Evolutionary conservation across 2,329 filamentous ascomycete species (phyloP).

Genomic region (Orbilia blumenaviensis): DNA sequence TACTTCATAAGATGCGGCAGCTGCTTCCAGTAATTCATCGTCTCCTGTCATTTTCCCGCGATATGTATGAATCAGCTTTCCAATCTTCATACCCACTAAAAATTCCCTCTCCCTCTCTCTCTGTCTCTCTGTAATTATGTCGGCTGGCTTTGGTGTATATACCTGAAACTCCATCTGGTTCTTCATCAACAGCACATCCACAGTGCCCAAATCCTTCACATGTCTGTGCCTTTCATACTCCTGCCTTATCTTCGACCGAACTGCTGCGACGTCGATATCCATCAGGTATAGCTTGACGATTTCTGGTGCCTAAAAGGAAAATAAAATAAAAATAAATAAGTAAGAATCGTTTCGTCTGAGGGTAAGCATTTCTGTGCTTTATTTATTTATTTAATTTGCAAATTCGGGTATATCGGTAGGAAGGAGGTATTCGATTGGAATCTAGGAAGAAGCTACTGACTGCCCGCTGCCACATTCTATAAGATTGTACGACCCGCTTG

Average conservation of each 20-base stretch:
- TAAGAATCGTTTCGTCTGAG: slow-evolving; percentile 5
- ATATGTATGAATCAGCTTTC: slow-evolving; percentile 61
- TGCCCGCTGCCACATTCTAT: slow-evolving; percentile 94
- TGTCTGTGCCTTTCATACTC: slow-evolving; percentile 97
- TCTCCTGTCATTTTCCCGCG: slow-evolving; percentile 73
- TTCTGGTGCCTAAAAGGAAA: slow-evolving; percentile 83
- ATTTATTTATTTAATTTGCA: neutral
- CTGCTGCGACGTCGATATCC: slow-evolving; percentile 82
- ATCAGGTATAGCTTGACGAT: slow-evolving; percentile 98
- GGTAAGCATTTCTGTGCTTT: neutral
- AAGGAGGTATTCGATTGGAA: neutral
- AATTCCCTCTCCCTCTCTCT: no score
- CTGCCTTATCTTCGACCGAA: slow-evolving; percentile 93
- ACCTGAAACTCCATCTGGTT: slow-evolving; percentile 96
- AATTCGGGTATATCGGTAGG: neutral
- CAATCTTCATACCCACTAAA: slow-evolving; percentile 84
- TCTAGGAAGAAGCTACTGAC: slow-evolving; percentile 72
- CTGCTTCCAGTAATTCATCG: slow-evolving; percentile 99
- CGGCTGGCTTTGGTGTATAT: slow-evolving; percentile 23
- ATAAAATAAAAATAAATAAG: neutral
- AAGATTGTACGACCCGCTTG: slow-evolving; percentile 83
- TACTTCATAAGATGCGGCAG: slow-evolving; percentile 94
- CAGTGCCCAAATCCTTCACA: slow-evolving; percentile 84
- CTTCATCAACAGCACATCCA: slow-evolving; percentile 89
- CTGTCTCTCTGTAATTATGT: no score